A percentile compares a stretch with the other conserved stretches of the same genome.
Evolutionary conservation across 805 yeast species (phyloP).

Genomic region (Phaffomyces opuntiae): DNA sequence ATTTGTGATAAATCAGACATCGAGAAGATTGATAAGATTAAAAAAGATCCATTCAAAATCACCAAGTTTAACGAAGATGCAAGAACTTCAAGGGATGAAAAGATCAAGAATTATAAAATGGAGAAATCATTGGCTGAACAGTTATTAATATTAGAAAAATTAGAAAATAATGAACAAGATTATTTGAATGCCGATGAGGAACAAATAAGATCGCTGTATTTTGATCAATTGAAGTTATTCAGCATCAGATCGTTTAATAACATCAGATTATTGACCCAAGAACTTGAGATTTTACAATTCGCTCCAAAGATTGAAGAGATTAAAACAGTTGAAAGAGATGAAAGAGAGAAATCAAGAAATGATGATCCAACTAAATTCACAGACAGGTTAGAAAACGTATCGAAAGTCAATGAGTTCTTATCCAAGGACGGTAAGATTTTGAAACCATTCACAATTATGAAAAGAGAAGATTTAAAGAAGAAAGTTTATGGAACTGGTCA

Average conservation of each 20-base stretch:
- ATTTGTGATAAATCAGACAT: constrained; percentile 33
- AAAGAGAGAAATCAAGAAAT: constrained; percentile 5
- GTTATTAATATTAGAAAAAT: constrained; percentile 33
- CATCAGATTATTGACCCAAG: constrained; percentile 58
- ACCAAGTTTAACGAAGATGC: constrained; percentile 31
- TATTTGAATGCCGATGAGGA: constrained; percentile 55
- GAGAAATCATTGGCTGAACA: constrained; percentile 47
- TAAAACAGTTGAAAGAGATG: constrained; percentile 14
- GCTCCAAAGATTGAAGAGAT: constrained; percentile 29
- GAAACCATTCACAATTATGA: constrained; percentile 74
- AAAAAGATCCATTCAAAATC: constrained; percentile 28
- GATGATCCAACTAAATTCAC: constrained; percentile 47
- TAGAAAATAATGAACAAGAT: constrained; percentile 27
- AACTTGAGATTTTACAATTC: constrained; percentile 51
- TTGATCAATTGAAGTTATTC: constrained; percentile 47
- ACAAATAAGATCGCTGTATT: constrained; percentile 42
- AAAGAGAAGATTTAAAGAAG: constrained; percentile 48
- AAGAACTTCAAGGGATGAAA: constrained; percentile 49
- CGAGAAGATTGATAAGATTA: constrained; percentile 30
- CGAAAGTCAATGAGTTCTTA: constrained; percentile 39
- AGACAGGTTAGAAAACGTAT: constrained; percentile 48
- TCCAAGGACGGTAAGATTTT: constrained; percentile 72
- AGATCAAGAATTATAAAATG: constrained; percentile 58
- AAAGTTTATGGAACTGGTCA: constrained; percentile 91
- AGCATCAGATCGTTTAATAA: constrained; percentile 47